Base-by-base conservation (phyloP, 2,329 filamentous ascomycete species). In the Ceratocystis papillata region DNA sequence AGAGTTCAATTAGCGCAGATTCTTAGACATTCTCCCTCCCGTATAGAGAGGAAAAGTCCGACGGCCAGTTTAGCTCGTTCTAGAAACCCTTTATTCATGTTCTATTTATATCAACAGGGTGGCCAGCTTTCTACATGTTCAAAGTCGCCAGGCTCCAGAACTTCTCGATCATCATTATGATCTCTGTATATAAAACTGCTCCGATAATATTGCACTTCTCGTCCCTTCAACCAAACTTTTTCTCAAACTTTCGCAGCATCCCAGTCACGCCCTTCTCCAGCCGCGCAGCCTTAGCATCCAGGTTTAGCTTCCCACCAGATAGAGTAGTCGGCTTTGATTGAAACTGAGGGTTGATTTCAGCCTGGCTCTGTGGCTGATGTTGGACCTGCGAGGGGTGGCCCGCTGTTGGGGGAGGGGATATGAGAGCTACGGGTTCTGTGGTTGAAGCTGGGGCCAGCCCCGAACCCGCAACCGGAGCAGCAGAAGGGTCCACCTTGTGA, bases 231-330 rank as follows among this genome's bases (percentile, higher is more conserved):
- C 79, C 80, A 75, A 87, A 86, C 73, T 84, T 88, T 83, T 89
- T 90, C 77, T 91, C 88, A 74, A 91, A 81, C 76, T 86, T 89
- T 80, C 87, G 90, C 70, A 91, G 75, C 78, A 90, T 86, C 5
- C 85, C 84, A 33, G 83, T 82, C 3, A 90, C 82, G 0, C 87
- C 85, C 73, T 84, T 85, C 76, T 91, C 88, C 44, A 90, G 71
- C 70, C 83, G 80, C 33, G 83, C 84, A 0, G 87, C 83, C 68
- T 83, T 81, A 73, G 85, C 82, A 71, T 88, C 87, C 37, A 90
- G 74, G 72, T 80, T 83, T 5, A 75, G 81, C 68, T 76, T 74
- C 2, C 74, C 72, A 66, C 50, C 41, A 33, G 12, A 46, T 63
- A 33, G 30, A 8, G 45, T 33, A 10, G 60, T 10, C 10, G 41